Evolutionary conservation across 805 yeast species (phyloP), one percentile per base, ranked within the genome.

Genomic region (Cephaloascus fragrans): DNA sequence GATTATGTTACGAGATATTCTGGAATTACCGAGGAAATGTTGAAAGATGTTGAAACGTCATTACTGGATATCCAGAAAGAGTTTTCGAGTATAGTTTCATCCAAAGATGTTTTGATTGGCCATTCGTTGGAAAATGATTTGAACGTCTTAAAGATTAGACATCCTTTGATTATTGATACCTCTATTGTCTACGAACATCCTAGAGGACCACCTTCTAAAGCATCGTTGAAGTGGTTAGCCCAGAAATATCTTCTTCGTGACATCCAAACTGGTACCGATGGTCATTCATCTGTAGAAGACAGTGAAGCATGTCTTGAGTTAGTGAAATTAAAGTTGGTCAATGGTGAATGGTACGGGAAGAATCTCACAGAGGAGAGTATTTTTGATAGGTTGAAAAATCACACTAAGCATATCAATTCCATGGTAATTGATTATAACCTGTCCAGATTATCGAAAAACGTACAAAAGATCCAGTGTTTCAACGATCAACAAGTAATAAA

Each of bases 51-150:
- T 2, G 76, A 80, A 0, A 82, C 83, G 0, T 75, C 82, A 0
- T 55, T 82, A 14, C 43, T 55, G 15, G 95, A 89, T 47, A 75
- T 86, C 2, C 97, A 88, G 54, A 63, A 69, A 48, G 41, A 93
- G 4, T 37, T 73, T 2, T 45, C 52, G 2, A 47, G 71, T 1
- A 62, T 90, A 3, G 59, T 68, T n/a, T 61, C 74, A 4, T 49
- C 69, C 2, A 59, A 64, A 15, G 97, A 88, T 53, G 67, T 80
- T 12, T 52, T 90, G 18, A 73, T 90, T 38, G 97, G 98, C 2
- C 98, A 90, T 55, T 90, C 97, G 0, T 62, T 90, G 23, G 90
- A 89, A 44, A 78, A 82, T 18, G 98, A 90, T 56, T 64, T 90
- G 37, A 65, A 70, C 9, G 95, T 79, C 3, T 57, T 93, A 52